These are phyloP conservation scores for Mycena albidolilacea DNA, from an alignment of 768 basidiomycete species.

Conservation along the genomic window DNA sequence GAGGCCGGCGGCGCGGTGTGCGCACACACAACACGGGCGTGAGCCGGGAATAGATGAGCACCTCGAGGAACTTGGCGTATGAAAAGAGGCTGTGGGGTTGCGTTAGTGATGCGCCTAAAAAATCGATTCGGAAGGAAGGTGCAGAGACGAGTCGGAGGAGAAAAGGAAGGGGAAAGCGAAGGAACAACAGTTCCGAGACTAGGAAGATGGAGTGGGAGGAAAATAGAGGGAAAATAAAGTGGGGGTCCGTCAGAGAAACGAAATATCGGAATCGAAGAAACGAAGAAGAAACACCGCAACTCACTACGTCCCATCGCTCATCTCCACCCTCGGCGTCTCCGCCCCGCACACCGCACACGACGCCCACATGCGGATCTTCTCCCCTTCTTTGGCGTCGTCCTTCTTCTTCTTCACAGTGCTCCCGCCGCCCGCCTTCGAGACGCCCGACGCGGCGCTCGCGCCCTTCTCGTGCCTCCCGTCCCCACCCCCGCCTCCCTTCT, in stretches of 20 bases:
- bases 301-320: constrained; percentile 69
- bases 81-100: constrained; percentile 58
- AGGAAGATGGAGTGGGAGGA: too few species aligned
- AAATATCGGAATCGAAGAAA: too few species aligned
- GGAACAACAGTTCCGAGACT: too few species aligned
- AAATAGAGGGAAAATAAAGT: too few species aligned
- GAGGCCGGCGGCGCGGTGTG: constrained; percentile 61
- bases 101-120: not conserved
- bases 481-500: not conserved
- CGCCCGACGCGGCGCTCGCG: not conserved
- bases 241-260: too few species aligned
- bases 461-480: not conserved
- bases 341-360: constrained; percentile 64
- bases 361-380: constrained; percentile 59
- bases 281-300: constrained; percentile 42
- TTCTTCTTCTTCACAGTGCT: not conserved
- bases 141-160: too few species aligned
- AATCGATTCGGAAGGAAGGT: not conserved
- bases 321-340: constrained; percentile 49
- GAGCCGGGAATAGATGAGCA: constrained; percentile 63
- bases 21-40: constrained; percentile 61
- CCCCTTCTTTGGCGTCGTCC: not conserved
- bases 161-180: too few species aligned
- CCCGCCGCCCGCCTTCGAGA: not conserved
- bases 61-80: constrained; percentile 71